Evolutionary conservation across 306 rosid genomes (phyloP).

Genomic region (Trifolium subterraneum): DNA sequence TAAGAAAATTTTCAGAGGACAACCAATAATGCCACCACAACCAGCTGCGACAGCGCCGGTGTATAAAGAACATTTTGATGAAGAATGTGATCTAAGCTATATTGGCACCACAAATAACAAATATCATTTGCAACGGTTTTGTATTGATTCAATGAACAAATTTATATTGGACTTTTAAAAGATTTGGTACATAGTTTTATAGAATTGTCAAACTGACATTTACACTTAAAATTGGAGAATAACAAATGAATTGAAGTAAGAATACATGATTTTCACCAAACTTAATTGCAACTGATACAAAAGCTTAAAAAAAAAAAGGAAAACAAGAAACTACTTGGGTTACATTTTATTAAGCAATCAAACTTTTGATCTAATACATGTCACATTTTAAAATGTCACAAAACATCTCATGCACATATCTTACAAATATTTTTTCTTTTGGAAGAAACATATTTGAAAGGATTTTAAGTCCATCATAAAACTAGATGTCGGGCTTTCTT

Average conservation of each 20-base stretch:
- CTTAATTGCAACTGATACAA: neutral
- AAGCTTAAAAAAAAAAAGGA: neutral
- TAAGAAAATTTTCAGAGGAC: too few species aligned
- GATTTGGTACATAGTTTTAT: neutral
- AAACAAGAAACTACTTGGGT: neutral
- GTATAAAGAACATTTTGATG: neutral
- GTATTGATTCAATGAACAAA: neutral
- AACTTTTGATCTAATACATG: constrained; percentile 18
- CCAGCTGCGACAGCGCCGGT: too few species aligned
- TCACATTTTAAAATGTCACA: neutral
- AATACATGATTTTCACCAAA: neutral
- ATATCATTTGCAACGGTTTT: neutral
- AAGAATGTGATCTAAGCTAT: neutral
- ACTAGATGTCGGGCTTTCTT: neutral
- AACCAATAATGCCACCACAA: too few species aligned
- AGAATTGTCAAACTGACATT: neutral
- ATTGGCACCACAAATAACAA: neutral
- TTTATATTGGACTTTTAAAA: neutral
- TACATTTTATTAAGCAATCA: neutral
- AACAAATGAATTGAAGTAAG: neutral
- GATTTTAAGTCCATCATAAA: neutral
- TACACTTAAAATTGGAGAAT: neutral
- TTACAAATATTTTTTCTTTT: neutral
- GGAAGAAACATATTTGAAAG: neutral
- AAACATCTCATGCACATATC: neutral